These are phyloP conservation scores for Trichoderma simmonsii DNA, from an alignment of 2,329 filamentous ascomycete genomes.

Conservation along the genomic window DNA sequence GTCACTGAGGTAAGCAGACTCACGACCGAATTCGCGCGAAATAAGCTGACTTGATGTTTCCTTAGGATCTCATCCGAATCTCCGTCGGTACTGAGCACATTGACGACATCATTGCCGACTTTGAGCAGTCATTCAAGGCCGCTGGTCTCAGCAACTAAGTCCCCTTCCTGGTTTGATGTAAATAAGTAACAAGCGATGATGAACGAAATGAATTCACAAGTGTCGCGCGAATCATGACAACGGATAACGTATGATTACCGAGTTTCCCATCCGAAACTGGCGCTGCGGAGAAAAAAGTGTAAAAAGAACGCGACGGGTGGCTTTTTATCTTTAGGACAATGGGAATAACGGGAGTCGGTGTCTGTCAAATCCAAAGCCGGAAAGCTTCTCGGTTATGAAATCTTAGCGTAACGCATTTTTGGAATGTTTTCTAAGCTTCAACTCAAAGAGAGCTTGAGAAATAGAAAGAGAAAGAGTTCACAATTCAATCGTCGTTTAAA, in stretches of 20 bases:
- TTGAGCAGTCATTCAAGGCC: constrained; percentile 81
- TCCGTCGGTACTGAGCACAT: constrained; percentile 96
- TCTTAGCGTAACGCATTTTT: background rate
- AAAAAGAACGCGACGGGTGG: background rate
- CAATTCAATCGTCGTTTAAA: background rate
- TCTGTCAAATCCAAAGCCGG: background rate
- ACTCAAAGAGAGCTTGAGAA: background rate
- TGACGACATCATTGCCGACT: constrained; percentile 94
- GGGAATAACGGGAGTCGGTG: background rate
- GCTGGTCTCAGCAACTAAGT: constrained; percentile 29
- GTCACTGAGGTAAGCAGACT: constrained; percentile 63
- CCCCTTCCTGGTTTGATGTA: background rate
- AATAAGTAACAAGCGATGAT: background rate
- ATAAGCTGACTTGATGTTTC: background rate
- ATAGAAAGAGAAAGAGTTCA: background rate
- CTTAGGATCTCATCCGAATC: constrained; percentile 82
- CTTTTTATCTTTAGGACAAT: background rate
- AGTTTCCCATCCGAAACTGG: background rate
- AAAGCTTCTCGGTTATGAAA: background rate
- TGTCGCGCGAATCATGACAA: background rate
- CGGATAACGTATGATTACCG: background rate
- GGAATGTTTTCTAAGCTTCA: background rate
- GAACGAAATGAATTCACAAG: background rate
- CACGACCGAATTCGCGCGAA: background rate
- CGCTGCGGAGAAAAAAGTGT: background rate